Evolutionary conservation across 495 filamentous ascomycete species (phyloP).

Genomic region (Friedmanniomyces simplex): DNA sequence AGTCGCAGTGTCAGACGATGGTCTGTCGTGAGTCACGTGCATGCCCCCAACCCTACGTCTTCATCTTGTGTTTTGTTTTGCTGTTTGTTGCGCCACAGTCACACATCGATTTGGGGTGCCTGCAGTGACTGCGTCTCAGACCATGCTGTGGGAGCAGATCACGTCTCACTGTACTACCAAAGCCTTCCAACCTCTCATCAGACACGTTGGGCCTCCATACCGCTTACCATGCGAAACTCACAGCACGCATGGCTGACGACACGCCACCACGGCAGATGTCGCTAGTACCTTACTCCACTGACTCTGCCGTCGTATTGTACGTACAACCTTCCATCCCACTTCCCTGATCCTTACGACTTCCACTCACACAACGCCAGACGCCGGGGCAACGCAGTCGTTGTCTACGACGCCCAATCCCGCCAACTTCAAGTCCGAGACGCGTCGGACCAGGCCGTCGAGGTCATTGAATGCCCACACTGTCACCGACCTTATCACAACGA

Average conservation of each 20-base stretch:
- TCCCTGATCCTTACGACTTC: neutral
- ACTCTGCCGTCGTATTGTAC: constrained; percentile 32
- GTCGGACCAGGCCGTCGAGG: constrained; percentile 39
- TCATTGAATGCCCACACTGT: constrained; percentile 76
- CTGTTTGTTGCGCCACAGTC: too few relatives aligned
- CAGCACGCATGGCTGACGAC: constrained; percentile 21
- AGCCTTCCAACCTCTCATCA: neutral
- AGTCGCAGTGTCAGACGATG: too few relatives aligned
- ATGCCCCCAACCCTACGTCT: too few relatives aligned
- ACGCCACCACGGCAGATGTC: constrained; percentile 27
- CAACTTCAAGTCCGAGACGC: constrained; percentile 70
- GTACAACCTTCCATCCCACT: neutral
- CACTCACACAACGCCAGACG: constrained; percentile 46
- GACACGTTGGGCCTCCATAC: neutral
- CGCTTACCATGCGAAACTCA: constrained; percentile 4
- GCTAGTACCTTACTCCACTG: constrained; percentile 31
- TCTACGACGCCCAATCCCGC: constrained; percentile 75
- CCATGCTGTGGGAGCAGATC: neutral
- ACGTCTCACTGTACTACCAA: neutral
- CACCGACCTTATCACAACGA: constrained; percentile 62
- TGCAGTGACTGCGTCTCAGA: neutral
- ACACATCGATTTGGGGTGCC: neutral
- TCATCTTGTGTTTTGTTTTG: too few relatives aligned
- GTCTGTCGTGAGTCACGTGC: too few relatives aligned
- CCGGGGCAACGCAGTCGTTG: constrained; percentile 81